These are phyloP conservation scores for Paralagenidium karlingii DNA, from an alignment of 352 stramenopile species.

Conservation along the genomic window DNA sequence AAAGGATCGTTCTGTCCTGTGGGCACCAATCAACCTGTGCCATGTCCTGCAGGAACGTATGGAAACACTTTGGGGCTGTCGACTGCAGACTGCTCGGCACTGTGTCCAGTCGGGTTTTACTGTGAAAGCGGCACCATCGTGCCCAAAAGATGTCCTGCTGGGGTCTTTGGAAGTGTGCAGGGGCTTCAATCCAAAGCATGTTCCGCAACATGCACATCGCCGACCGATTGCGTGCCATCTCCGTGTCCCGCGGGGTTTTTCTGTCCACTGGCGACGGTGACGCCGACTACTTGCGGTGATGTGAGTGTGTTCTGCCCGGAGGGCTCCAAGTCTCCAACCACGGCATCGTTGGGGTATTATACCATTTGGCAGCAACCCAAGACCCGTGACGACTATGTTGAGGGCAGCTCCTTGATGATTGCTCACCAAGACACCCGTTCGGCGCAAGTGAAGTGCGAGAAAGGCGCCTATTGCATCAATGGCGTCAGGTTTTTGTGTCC, in stretches of 20 bases:
- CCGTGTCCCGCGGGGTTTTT: slow-evolving; percentile 39
- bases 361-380: slow-evolving; percentile 22
- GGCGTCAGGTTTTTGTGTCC: slow-evolving; percentile 43
- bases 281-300: slow-evolving; percentile 20
- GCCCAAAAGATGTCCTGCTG: slow-evolving; percentile 47
- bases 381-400: slow-evolving; percentile 22
- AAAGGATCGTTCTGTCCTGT: background rate
- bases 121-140: slow-evolving; percentile 9
- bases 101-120: background rate
- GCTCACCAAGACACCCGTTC: slow-evolving; percentile 26
- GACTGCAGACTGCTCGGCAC: no score
- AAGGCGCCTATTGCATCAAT: slow-evolving; percentile 32
- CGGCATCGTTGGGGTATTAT: slow-evolving; percentile 30
- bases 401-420: slow-evolving; percentile 14
- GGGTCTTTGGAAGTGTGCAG: slow-evolving; percentile 49
- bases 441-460: slow-evolving; percentile 30
- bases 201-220: slow-evolving; percentile 34
- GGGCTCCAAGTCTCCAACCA: slow-evolving; percentile 25
- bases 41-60: background rate
- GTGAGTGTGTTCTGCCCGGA: slow-evolving; percentile 26
- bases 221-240: slow-evolving; percentile 37
- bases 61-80: no score
- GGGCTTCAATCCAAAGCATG: slow-evolving; percentile 59
- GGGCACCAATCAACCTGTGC: background rate
- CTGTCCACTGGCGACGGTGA: slow-evolving; percentile 24